Evolutionary conservation across 805 yeast genomes (phyloP), one percentile per base, ranked within the genome.

Genomic region (Ogataea degrootiae): DNA sequence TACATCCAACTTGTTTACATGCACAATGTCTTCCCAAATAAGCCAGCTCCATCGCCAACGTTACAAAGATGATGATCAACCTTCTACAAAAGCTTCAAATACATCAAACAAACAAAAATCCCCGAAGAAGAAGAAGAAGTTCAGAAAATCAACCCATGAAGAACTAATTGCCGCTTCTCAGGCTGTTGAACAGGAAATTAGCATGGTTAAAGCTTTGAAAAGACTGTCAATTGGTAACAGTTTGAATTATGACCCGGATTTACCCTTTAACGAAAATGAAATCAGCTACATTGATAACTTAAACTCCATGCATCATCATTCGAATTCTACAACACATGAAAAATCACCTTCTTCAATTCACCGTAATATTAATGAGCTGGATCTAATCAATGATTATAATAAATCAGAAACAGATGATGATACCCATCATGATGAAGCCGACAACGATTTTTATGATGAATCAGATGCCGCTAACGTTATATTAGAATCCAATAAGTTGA

Each of bases 101-200:
- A 26, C 9, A 26, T 26, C 31, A 26, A 7, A 21, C 34, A 19
- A 26, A 29, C n/a, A 41, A 31, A 8, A 12, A n/a, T 17, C 35
- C 3, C 23, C 39, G 14, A 26, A n/a, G 15, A 42, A 42, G 36
- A 42, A 42, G 40, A 44, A 26, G 35, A 37, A 34, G 15, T 48
- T 59, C 14, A 55, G 61, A 41, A 63, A 61, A 48, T 61, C 67
- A n/a, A 57, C 66, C 3, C 62, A 56, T 23, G 63, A 46, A 69
- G 78, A 58, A 70, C 73, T 43, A 55, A 46, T 72, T 39, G 75
- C 77, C 34, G 95, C 95, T 2, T 90, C 88, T 3, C 81, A 81
- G 56, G 88, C 89, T 6, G 78, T 87, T 41, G 88, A 86, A 58
- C 82, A 79, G 50, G 94, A 87, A 60, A 74, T 85, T 52, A 80